These are phyloP conservation scores for Heterobasidion occidentale DNA, from an alignment of 1,284 basidiomycete species.

Conservation along the genomic window DNA sequence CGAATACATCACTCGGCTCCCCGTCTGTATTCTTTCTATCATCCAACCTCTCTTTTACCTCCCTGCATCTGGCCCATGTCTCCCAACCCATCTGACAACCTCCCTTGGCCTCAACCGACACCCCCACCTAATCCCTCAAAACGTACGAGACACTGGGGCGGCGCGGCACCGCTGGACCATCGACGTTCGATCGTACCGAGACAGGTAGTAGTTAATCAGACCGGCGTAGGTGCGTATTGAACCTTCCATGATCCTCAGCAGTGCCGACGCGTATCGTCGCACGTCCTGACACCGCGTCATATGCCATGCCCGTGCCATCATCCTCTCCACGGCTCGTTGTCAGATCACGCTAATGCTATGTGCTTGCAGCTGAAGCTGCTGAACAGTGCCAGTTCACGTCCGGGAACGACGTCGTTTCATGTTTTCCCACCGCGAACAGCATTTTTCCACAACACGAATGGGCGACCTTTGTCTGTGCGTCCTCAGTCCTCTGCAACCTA, in stretches of 20 bases:
- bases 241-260: not conserved
- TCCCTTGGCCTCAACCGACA: conserved; percentile 31
- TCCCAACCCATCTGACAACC: conserved; percentile 19
- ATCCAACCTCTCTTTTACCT: conserved; percentile 10
- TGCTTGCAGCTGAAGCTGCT: conserved; percentile 23
- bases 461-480: conserved; percentile 70
- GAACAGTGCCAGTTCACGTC: conserved; percentile 27
- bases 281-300: not conserved
- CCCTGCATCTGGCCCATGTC: conserved; percentile 18
- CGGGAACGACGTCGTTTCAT: conserved; percentile 65
- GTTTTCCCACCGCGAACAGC: conserved; percentile 51
- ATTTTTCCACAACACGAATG: conserved; percentile 59
- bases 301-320: not conserved
- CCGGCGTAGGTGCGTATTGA: conserved; percentile 31
- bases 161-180: conserved; percentile 8
- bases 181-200: conserved; percentile 8
- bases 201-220: conserved; percentile 28
- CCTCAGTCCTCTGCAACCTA: conserved; percentile 6
- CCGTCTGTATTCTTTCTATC: conserved; percentile 13
- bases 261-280: not conserved
- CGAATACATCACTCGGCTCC: conserved; percentile 6
- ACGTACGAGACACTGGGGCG: conserved; percentile 16
- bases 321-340: too few species aligned
- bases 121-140: conserved; percentile 19
- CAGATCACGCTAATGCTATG: not conserved